Percentiles rank a stretch among this genome's conserved stretches.
Conservation (phyloP, 257 asterid genomes). For the Nicotiana undulata region DNA sequence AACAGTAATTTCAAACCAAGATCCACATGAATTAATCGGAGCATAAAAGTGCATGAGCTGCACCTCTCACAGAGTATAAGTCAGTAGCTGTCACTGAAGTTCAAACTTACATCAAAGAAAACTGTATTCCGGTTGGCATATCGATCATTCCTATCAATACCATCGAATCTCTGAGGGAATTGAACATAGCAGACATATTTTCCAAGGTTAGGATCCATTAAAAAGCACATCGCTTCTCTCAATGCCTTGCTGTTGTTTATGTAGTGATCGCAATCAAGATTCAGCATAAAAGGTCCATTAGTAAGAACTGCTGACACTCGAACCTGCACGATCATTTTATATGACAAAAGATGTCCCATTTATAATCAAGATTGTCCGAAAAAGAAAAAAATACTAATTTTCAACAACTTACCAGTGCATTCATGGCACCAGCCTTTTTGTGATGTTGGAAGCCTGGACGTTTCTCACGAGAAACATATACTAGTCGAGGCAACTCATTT, state of each 20-base stretch:
- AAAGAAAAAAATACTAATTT: neutral
- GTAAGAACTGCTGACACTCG: constrained; percentile 98
- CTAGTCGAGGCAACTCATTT: constrained; percentile 86
- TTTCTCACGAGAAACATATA: constrained; percentile 98
- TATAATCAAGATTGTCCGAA: neutral
- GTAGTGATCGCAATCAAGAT: constrained; percentile 99
- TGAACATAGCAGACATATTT: constrained; percentile 95
- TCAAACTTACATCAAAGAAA: constrained; percentile 81
- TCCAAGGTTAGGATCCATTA: constrained; percentile 98
- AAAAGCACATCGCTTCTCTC: constrained; percentile 94
- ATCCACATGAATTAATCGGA: neutral
- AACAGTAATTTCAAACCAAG: constrained; percentile 5
- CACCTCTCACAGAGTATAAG: neutral
- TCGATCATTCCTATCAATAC: constrained; percentile 88
- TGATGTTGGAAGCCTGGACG: constrained; percentile 98
- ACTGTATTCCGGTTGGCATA: constrained; percentile 96
- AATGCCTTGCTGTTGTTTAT: constrained; percentile 96
- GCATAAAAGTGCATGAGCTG: neutral
- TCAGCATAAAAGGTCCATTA: constrained; percentile 94
- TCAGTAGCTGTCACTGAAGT: neutral
- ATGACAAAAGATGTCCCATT: constrained; percentile 14
- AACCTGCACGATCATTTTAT: constrained; percentile 45
- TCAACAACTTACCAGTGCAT: constrained; percentile 74
- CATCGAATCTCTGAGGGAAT: constrained; percentile 96
- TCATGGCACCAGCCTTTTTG: constrained; percentile 99